phyloP scores from a whole-genome alignment of 2,329 filamentous ascomycete species.

The Cercospora sp. region DNA sequence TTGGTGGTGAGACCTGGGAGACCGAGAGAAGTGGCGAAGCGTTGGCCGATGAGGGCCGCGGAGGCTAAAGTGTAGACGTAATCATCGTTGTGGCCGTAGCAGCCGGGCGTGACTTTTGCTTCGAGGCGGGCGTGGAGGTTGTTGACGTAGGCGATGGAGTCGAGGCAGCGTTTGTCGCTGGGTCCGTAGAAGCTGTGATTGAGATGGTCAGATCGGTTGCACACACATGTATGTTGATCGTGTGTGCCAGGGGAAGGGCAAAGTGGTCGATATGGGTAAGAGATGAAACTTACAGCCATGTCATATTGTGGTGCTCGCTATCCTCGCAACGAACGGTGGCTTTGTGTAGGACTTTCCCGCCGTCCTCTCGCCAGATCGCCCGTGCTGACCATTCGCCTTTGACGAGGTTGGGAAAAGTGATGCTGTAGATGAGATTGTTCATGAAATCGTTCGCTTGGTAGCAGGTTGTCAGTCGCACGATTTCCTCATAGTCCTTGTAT shows the following conservation, averaged over 20 bases:
- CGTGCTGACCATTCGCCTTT: background rate
- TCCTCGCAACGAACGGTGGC: background rate
- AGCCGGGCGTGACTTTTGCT: conserved; percentile 6
- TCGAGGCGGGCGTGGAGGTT: conserved; percentile 10
- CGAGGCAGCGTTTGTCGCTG: background rate
- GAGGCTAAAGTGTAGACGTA: background rate
- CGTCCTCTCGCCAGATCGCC: background rate
- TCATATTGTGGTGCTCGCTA: background rate
- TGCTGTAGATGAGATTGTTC: background rate
- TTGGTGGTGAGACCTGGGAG: background rate
- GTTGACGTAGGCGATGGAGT: conserved; percentile 6
- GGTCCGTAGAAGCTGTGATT: background rate
- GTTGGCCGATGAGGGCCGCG: background rate
- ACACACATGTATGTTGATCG: too few species aligned
- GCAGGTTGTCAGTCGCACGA: background rate
- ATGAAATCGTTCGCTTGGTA: background rate
- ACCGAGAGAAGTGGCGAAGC: background rate
- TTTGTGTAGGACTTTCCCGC: background rate
- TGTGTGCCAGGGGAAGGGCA: too few species aligned
- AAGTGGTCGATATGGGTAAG: too few species aligned
- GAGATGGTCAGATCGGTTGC: too few species aligned
- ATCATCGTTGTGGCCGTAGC: background rate
- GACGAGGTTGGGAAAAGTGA: background rate
- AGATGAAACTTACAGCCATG: background rate
- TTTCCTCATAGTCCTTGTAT: background rate